phyloP scores from a whole-genome alignment of 495 filamentous ascomycete species.

The Penicillium goetzii region DNA sequence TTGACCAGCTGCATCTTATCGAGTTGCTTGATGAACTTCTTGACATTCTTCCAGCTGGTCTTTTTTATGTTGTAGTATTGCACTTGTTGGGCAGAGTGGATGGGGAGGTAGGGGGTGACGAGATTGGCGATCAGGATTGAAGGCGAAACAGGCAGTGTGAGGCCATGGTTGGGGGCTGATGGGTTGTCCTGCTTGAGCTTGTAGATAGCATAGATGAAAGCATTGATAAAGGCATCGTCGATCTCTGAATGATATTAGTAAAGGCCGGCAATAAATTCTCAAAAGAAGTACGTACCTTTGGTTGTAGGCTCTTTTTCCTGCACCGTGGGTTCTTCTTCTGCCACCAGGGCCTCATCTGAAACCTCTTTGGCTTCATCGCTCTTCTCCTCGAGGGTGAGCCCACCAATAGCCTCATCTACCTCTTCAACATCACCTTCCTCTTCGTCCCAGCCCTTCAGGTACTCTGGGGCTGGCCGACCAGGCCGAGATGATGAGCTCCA shows the following conservation, averaged over 20 bases:
- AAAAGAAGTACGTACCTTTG: conserved; percentile 48
- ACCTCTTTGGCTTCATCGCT: conserved; percentile 36
- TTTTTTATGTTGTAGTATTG: conserved; percentile 72
- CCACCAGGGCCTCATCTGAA: conserved; percentile 15
- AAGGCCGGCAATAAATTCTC: neutral
- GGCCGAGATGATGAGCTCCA: conserved; percentile 61
- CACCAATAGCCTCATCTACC: conserved; percentile 45
- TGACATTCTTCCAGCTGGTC: conserved; percentile 74
- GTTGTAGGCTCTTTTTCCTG: conserved; percentile 57
- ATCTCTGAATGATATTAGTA: conserved; percentile 56
- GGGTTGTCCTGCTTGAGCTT: conserved; percentile 57
- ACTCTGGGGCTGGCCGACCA: conserved; percentile 54
- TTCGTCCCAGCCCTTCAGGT: conserved; percentile 52
- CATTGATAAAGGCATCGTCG: conserved; percentile 68
- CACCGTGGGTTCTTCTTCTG: conserved; percentile 26
- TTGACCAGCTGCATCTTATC: conserved; percentile 67
- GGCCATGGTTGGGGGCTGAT: conserved; percentile 49
- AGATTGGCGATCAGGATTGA: conserved; percentile 68
- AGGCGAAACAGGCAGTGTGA: conserved; percentile 65
- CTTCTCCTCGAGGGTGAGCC: conserved; percentile 44
- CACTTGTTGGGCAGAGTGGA: conserved; percentile 56
- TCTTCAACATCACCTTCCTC: conserved; percentile 40
- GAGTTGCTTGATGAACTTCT: conserved; percentile 73
- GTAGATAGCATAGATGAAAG: conserved; percentile 67
- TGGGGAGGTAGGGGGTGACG: conserved; percentile 69